phyloP scores from a whole-genome alignment of 176 grass and related monocot species.

The Musa beccarii region DNA sequence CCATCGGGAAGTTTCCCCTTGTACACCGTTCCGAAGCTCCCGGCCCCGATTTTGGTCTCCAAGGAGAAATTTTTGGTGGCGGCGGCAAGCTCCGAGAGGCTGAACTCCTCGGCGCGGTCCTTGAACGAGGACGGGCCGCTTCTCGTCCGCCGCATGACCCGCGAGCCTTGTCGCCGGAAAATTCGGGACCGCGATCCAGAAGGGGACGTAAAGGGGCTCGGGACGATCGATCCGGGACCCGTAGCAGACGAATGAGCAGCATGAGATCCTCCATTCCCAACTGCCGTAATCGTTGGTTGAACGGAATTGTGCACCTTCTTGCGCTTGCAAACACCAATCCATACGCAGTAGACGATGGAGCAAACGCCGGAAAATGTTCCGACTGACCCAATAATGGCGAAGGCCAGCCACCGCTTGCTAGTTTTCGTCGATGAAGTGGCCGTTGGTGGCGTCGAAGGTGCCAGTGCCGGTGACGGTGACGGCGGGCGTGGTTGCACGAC shows the following conservation, averaged over 20 bases:
- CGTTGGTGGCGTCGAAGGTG: not conserved
- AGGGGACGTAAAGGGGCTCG: constrained; percentile 45
- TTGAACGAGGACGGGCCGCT: constrained; percentile 93
- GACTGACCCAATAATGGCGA: constrained; percentile 52
- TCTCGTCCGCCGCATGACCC: constrained; percentile 72
- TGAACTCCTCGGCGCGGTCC: constrained; percentile 58
- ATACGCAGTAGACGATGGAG: constrained; percentile 49
- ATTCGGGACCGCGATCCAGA: constrained; percentile 14
- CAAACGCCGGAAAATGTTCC: constrained; percentile 49
- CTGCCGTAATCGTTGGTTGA: constrained; percentile 32
- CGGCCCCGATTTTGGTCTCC: constrained; percentile 62
- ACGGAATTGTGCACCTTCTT: constrained; percentile 93
- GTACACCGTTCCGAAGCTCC: constrained; percentile 88
- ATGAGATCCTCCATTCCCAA: not conserved
- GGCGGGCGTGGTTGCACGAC: not conserved
- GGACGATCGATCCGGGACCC: not conserved
- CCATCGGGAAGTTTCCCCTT: constrained; percentile 67
- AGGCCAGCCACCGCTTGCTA: constrained; percentile 41
- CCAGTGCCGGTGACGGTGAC: not conserved
- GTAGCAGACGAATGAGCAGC: not conserved
- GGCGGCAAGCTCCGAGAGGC: constrained; percentile 43
- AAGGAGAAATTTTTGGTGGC: constrained; percentile 53
- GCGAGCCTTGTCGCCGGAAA: constrained; percentile 67
- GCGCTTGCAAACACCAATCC: constrained; percentile 50
- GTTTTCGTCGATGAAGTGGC: not conserved